Conservation (phyloP, 2,329 filamentous ascomycete genomes). For the Ophiostoma piceae region DNA sequence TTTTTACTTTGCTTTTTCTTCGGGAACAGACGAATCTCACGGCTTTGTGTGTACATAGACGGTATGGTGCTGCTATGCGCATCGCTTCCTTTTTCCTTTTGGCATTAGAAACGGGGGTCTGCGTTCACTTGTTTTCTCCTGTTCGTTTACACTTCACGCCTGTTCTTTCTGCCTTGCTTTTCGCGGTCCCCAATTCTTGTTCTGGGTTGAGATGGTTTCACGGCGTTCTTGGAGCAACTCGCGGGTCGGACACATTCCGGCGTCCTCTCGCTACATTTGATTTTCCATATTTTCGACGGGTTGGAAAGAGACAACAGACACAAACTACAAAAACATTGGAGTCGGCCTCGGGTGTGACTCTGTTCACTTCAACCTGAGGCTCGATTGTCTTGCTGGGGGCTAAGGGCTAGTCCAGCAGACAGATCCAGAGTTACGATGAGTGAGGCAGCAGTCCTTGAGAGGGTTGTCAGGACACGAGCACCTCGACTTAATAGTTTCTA, state of each 20-base stretch:
- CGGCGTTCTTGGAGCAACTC: slow-evolving; percentile 46
- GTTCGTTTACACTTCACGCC: neutral
- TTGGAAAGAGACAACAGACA: slow-evolving; percentile 20
- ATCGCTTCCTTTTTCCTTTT: slow-evolving; percentile 31
- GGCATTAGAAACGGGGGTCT: neutral
- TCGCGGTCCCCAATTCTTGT: slow-evolving; percentile 30
- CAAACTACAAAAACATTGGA: slow-evolving; percentile 12
- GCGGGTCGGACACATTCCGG: slow-evolving; percentile 36
- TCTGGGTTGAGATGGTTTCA: slow-evolving; percentile 32
- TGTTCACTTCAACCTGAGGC: neutral
- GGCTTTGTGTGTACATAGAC: slow-evolving; percentile 40
- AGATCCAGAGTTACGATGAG: slow-evolving; percentile 18
- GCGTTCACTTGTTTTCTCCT: slow-evolving; percentile 1
- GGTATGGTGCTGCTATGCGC: slow-evolving; percentile 46
- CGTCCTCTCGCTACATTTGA: slow-evolving; percentile 41
- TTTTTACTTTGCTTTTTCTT: slow-evolving; percentile 16
- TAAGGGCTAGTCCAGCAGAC: slow-evolving; percentile 34
- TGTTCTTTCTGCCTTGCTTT: slow-evolving; percentile 6
- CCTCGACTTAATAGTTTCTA: slow-evolving; percentile 25
- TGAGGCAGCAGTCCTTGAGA: slow-evolving; percentile 15
- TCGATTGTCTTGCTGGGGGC: slow-evolving; percentile 27
- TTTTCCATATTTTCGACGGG: slow-evolving; percentile 24
- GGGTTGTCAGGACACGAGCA: neutral
- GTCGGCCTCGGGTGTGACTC: neutral
- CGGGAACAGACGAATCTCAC: slow-evolving; percentile 26